Conservation (phyloP, 768 basidiomycete species). For the Phanerochaete sordida region DNA sequence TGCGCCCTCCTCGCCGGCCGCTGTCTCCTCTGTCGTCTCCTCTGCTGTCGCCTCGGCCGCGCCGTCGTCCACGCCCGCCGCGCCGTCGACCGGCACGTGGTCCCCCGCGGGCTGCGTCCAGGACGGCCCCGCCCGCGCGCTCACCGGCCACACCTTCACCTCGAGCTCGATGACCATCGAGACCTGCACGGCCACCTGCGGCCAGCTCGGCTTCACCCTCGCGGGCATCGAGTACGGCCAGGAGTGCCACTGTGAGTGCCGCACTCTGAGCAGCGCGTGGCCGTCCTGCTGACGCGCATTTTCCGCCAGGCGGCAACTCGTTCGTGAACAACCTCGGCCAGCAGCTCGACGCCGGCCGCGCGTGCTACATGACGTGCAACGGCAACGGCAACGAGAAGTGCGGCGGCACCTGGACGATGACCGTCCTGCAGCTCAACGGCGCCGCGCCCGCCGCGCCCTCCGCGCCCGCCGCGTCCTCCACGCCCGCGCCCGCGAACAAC, state of each 20-base stretch:
- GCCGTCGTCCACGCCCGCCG: not conserved
- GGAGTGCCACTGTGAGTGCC: constrained; percentile 29
- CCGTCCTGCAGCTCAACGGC: constrained; percentile 5
- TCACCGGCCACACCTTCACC: constrained; percentile 19
- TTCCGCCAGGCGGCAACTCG: constrained; percentile 15
- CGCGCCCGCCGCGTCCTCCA: constrained; percentile 5
- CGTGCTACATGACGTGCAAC: constrained; percentile 19
- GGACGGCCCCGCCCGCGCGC: constrained; percentile 19
- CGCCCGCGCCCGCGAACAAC: not conserved
- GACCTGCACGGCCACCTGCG: constrained; percentile 28
- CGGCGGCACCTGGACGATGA: constrained; percentile 19
- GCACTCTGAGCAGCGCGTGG: not conserved
- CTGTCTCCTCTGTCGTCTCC: not conserved
- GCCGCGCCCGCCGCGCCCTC: not conserved
- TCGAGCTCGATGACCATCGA: constrained; percentile 25
- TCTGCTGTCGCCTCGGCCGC: not conserved
- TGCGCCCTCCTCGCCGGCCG: not conserved
- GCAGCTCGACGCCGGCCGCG: constrained; percentile 2
- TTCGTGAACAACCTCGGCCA: constrained; percentile 16
- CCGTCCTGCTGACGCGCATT: not conserved
- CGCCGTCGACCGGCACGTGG: constrained; percentile 10
- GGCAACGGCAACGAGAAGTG: constrained; percentile 9
- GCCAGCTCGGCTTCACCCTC: constrained; percentile 22
- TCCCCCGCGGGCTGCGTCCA: constrained; percentile 15
- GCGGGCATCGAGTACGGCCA: constrained; percentile 31